These are phyloP conservation scores for Geum urbanum DNA, from an alignment of 306 rosid species.

Conservation along the genomic window DNA sequence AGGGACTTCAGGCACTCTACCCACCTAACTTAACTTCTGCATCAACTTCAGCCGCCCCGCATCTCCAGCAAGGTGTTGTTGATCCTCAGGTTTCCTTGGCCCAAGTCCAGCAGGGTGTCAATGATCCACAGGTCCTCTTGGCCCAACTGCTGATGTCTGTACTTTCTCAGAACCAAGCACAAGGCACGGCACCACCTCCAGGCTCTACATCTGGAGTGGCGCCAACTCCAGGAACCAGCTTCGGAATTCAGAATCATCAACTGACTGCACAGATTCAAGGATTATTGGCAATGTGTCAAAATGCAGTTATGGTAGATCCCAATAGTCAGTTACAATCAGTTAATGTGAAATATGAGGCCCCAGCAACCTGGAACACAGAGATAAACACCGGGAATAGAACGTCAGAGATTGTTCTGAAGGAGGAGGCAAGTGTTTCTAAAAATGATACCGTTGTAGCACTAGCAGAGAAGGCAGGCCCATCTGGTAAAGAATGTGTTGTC, in stretches of 20 bases:
- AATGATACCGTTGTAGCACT: neutral
- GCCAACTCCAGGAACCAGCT: slow-evolving; percentile 14
- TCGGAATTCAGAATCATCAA: slow-evolving; percentile 22
- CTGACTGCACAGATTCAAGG: slow-evolving; percentile 17
- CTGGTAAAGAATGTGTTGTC: slow-evolving; percentile 2
- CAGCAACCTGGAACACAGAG: neutral
- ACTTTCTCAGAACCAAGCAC: slow-evolving; percentile 45
- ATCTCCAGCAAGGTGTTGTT: slow-evolving; percentile 51
- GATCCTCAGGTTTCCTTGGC: slow-evolving; percentile 68
- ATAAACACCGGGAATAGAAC: slow-evolving; percentile 13
- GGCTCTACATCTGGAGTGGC: slow-evolving; percentile 26
- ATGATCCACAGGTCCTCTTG: slow-evolving; percentile 66
- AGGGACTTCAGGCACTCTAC: slow-evolving; percentile 49
- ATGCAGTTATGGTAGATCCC: neutral
- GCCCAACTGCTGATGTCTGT: slow-evolving; percentile 64
- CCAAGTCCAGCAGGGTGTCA: slow-evolving; percentile 52
- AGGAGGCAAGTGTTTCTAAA: neutral
- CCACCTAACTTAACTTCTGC: slow-evolving; percentile 33
- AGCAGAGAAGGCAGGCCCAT: slow-evolving; percentile 14
- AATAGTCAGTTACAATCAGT: slow-evolving; percentile 16
- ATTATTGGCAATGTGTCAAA: slow-evolving; percentile 7
- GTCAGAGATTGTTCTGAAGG: slow-evolving; percentile 7
- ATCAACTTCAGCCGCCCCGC: slow-evolving; percentile 31
- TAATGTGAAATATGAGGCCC: neutral
- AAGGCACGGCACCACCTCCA: slow-evolving; percentile 2